A percentile compares a stretch with the other conserved stretches of the same genome.
These are phyloP conservation scores for Citrus australasica DNA, from an alignment of 345 rosid species.

Conservation along the genomic window DNA sequence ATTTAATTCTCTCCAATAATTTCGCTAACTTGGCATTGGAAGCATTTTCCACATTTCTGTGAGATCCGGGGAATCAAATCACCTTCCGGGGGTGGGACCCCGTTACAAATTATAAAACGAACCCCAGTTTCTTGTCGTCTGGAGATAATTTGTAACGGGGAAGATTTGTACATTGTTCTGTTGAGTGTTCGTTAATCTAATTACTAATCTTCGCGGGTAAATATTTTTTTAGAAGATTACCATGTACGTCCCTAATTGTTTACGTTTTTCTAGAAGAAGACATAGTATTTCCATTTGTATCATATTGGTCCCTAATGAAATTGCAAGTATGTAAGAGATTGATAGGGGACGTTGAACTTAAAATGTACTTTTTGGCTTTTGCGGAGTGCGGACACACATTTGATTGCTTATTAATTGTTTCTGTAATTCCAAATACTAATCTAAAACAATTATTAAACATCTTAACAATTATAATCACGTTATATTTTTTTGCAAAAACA, in stretches of 20 bases:
- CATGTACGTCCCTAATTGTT: not conserved
- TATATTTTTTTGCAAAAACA: too few relatives aligned
- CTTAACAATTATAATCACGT: too few relatives aligned
- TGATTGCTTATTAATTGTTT: too few relatives aligned
- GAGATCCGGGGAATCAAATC: not conserved
- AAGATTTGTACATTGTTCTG: not conserved
- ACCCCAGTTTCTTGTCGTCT: not conserved
- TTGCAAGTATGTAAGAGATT: too few relatives aligned
- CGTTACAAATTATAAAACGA: not conserved
- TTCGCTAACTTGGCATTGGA: not conserved
- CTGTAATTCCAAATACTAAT: too few relatives aligned
- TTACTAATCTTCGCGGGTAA: not conserved
- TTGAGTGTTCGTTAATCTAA: not conserved
- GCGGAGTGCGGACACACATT: too few relatives aligned
- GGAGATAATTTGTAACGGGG: too few relatives aligned
- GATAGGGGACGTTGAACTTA: too few relatives aligned
- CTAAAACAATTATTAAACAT: too few relatives aligned
- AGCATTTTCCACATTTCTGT: not conserved
- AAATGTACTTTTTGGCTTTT: too few relatives aligned
- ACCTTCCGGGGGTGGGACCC: not conserved
- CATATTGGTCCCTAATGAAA: not conserved
- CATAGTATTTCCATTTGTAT: not conserved
- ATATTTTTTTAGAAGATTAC: not conserved
- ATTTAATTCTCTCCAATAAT: not conserved
- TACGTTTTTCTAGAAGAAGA: not conserved